phyloP scores from a whole-genome alignment of 139 green algal species.

The Deuterostichococcus epilithicus region DNA sequence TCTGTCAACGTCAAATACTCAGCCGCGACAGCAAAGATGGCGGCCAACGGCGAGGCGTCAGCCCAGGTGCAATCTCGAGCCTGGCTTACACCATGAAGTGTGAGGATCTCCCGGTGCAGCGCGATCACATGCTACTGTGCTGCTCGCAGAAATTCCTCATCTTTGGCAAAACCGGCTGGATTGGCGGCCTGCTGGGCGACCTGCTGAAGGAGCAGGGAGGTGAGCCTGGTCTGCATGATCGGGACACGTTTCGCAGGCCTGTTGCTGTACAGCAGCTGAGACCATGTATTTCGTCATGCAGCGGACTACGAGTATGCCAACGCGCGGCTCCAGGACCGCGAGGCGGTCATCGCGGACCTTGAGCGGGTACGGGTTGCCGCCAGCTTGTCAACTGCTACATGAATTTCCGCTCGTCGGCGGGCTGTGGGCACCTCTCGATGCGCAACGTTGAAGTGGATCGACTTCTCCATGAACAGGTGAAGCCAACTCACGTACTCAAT shows the following conservation, averaged over 20 bases:
- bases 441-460: too few relatives aligned
- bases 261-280: not conserved
- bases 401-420: too few relatives aligned
- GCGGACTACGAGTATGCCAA: constrained; percentile 78
- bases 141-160: constrained; percentile 81
- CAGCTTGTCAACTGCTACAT: too few relatives aligned
- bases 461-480: constrained; percentile 48
- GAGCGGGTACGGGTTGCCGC: constrained; percentile 55
- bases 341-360: constrained; percentile 80
- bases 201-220: constrained; percentile 72
- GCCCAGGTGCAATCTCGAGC: too few relatives aligned
- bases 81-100: too few relatives aligned
- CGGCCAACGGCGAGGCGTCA: not conserved
- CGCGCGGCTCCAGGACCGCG: constrained; percentile 81
- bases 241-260: not conserved
- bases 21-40: not conserved
- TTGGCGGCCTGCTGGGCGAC: constrained; percentile 79
- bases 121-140: too few relatives aligned
- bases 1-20: too few relatives aligned
- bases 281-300: too few relatives aligned
- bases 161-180: constrained; percentile 85
- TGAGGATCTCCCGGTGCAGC: too few relatives aligned
- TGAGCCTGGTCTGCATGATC: too few relatives aligned
- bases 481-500: constrained; percentile 95
- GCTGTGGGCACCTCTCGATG: too few relatives aligned